These are phyloP conservation scores for Fusarium neocosmosporiellum DNA, from an alignment of 2,329 filamentous ascomycete genomes.

Conservation along the genomic window DNA sequence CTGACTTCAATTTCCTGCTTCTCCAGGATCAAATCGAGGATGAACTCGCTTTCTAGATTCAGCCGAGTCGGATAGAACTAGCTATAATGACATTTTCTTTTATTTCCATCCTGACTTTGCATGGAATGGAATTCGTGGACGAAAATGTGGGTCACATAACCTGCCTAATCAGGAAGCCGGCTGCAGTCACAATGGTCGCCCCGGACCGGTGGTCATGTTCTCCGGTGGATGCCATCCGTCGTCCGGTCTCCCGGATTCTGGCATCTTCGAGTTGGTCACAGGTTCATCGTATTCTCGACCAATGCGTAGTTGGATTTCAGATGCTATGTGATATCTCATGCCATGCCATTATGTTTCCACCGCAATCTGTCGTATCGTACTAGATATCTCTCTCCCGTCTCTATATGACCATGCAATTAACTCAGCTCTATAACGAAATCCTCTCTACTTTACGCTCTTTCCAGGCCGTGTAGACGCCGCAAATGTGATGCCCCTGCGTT, in stretches of 20 bases:
- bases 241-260: not conserved
- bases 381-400: slow-evolving; percentile 27
- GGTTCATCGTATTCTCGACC: not conserved
- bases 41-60: not conserved
- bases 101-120: not conserved
- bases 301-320: slow-evolving; percentile 9
- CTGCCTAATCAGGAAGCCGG: not conserved
- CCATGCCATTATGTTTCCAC: slow-evolving; percentile 22
- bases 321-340: slow-evolving; percentile 22
- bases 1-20: not conserved
- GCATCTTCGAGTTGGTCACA: not conserved
- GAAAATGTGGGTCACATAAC: not conserved
- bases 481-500: slow-evolving; percentile 69
- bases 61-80: accelerated
- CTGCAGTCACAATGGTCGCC: not conserved
- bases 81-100: too few species aligned
- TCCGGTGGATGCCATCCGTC: not conserved
- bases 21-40: too few species aligned
- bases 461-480: slow-evolving; percentile 57
- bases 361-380: slow-evolving; percentile 18
- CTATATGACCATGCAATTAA: slow-evolving; percentile 37
- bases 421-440: slow-evolving; percentile 15
- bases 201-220: not conserved
- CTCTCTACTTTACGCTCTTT: slow-evolving; percentile 22
- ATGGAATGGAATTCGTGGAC: not conserved